Base-by-base conservation (phyloP, 495 filamentous ascomycete genomes). In the Symbiotaphrina buchneri region DNA sequence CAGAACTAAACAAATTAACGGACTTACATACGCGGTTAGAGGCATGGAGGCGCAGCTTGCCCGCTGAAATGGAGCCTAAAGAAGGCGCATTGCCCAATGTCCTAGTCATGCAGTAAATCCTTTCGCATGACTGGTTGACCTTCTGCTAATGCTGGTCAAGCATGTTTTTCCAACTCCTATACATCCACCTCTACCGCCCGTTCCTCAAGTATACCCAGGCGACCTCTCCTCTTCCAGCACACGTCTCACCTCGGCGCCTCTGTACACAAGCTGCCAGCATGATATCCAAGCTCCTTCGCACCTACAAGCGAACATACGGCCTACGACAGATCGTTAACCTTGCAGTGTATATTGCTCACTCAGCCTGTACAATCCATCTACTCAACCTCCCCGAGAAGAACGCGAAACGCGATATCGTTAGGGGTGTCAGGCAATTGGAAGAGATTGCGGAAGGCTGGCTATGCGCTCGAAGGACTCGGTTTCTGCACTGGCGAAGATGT, bases 381-480 rank as follows among this genome's bases (percentile, higher is more conserved):
- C 71, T 97, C 30, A 92, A 93, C 41, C 59, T 94, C 1, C 81
- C 81, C 0, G 82, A 92, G 28, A 90, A 84, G 42, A 80, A 78
- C 22, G 79, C 85, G 6, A 73, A 65, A 39, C 58, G 85, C 40
- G 87, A 97, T 49, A 73, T 95, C 27, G 67, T 78, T 7, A 82
- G 94, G 37, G 79, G 82, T 4, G 59, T 94, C n/a, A 78, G 76
- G 32, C 78, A 87, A 37, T 66, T 95, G 8, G 87, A 95, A 50
- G 90, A 97, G 45, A 94, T 97, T 41, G 82, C 77, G 1, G 85
- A 93, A 50, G 71, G 76, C 37, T 97, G 87, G 87, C 68, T 81
- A 3, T 85, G 84, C 41, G 90, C 83, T 8, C 61, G 82, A 20
- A 63, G 85, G 14, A 83, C 90, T 0, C 61, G 95, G 1, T 61